Base-by-base conservation (phyloP, 2,329 filamentous ascomycete genomes). In the Cercospora brassicicola region DNA sequence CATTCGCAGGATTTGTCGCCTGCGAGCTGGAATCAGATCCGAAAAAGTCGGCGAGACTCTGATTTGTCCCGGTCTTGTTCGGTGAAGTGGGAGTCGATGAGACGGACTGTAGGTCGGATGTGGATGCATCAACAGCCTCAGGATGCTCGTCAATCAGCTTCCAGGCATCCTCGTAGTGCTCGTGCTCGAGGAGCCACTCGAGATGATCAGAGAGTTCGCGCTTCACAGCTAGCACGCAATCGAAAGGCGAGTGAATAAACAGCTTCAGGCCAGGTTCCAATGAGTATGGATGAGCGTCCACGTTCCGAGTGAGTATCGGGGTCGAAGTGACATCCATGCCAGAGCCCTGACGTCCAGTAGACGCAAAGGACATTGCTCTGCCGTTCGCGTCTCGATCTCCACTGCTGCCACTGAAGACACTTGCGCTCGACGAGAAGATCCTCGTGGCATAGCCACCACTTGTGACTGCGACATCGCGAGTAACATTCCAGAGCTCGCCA, bases 241-340 rank as follows among this genome's bases (percentile, higher is more conserved):
- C 95, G 76, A 96, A 99, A 0, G 95, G 95, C 74, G 93, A 97
- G 75, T 97, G 93, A 48, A 99, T 92, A 77, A 97, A 97, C 15
- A 99, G 91, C 76, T 98, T 91, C 72, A 90, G 83, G 6, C 89
- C 89, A 42, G 85, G 82, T 9, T 85, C 84, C 4, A 82, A 79
- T 18, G 82, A 81, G 71, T 86, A 82, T 57, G 83, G 84, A 71
- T 85, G 83, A 13, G 79, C 76, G 42, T 78, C 76, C 9, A 73
- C 68, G 45, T 62, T 72, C 45, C 68, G 68, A n/a, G 60, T 84
- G 2, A 69, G 56, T 8, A 68, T 63, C 15, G 64, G 69, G 31
- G 71, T 71, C 13, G 69, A 62, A 20, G 66, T 72, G 15, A 76
- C 73, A 20, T 72, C 76, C 57, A 75, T 76, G 3, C 77, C 76